A percentile compares a stretch with the other conserved stretches of the same genome.
These are phyloP conservation scores for Fraxinus cuspidata DNA, from an alignment of 257 asterid species.

Conservation along the genomic window DNA sequence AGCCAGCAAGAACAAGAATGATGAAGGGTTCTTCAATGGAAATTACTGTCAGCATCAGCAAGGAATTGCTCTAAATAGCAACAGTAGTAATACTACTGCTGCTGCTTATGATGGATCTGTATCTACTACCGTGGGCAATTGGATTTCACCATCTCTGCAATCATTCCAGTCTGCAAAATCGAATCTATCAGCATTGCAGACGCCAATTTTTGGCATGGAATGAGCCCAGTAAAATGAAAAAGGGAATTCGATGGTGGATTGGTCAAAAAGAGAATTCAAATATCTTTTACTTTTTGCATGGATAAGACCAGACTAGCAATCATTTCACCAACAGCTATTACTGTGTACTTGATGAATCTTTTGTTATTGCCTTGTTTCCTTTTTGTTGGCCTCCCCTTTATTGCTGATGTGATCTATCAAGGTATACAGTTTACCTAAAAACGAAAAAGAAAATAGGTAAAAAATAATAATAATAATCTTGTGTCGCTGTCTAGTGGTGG, in stretches of 20 bases:
- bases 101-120: slow-evolving; percentile 35
- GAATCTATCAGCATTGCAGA: slow-evolving; percentile 43
- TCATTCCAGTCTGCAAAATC: slow-evolving; percentile 41
- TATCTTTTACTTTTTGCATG: slow-evolving; percentile 45
- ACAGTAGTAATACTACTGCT: slow-evolving; percentile 27
- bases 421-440: not conserved
- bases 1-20: not conserved
- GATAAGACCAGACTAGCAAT: slow-evolving; percentile 38
- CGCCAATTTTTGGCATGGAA: slow-evolving; percentile 54
- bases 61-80: slow-evolving; percentile 25
- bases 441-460: too few relatives aligned
- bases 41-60: slow-evolving; percentile 35
- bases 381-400: not conserved
- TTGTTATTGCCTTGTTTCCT: slow-evolving; percentile 9
- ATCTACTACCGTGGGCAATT: slow-evolving; percentile 32
- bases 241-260: slow-evolving; percentile 43
- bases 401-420: slow-evolving; percentile 23
- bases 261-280: slow-evolving; percentile 60
- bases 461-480: too few relatives aligned
- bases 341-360: slow-evolving; percentile 19
- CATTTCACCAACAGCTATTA: slow-evolving; percentile 30
- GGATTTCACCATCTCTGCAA: slow-evolving; percentile 41
- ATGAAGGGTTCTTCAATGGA: slow-evolving; percentile 28
- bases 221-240: slow-evolving; percentile 26
- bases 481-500: too few relatives aligned